A percentile compares a stretch with the other conserved stretches of the same genome.
These are phyloP conservation scores for Crithidia sp. DNA, from an alignment of 208 protist genomes.

Conservation along the genomic window DNA sequence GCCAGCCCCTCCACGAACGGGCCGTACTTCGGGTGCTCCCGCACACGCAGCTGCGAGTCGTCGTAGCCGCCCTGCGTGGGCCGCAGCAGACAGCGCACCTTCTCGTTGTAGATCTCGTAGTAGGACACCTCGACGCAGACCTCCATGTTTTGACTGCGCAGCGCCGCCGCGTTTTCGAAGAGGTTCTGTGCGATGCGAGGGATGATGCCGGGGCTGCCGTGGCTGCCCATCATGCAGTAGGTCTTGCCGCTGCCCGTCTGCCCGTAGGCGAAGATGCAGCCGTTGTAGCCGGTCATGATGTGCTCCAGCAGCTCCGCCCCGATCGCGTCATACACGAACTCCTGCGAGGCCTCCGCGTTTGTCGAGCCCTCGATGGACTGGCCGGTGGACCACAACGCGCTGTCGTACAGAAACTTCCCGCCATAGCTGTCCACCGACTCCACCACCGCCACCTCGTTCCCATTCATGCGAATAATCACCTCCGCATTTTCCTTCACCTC, in stretches of 20 bases:
- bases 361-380: conserved; percentile 33
- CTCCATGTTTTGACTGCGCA: conserved; percentile 59
- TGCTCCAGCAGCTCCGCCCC: conserved; percentile 62
- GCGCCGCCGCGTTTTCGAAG: conserved; percentile 42
- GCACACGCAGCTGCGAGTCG: conserved; percentile 70
- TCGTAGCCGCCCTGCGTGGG: conserved; percentile 61
- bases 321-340: conserved; percentile 64
- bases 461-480: conserved; percentile 75
- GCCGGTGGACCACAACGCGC: conserved; percentile 70
- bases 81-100: conserved; percentile 78
- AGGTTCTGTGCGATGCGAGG: conserved; percentile 72
- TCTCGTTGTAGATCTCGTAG: conserved; percentile 93
- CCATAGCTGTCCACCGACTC: conserved; percentile 44
- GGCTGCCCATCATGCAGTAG: conserved; percentile 79
- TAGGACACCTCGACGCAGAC: conserved; percentile 84
- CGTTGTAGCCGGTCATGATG: conserved; percentile 84
- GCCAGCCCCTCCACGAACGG: conserved; percentile 81
- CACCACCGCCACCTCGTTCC: conserved; percentile 50
- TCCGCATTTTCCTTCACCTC: conserved; percentile 51
- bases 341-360: conserved; percentile 63
- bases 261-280: conserved; percentile 90
- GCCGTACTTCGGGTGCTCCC: conserved; percentile 81
- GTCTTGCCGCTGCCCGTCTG: conserved; percentile 91
- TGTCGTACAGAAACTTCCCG: conserved; percentile 70
- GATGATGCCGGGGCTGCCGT: conserved; percentile 54